Base-by-base conservation (phyloP, 208 protist genomes). In the Angomonas ambiguus region DNA sequence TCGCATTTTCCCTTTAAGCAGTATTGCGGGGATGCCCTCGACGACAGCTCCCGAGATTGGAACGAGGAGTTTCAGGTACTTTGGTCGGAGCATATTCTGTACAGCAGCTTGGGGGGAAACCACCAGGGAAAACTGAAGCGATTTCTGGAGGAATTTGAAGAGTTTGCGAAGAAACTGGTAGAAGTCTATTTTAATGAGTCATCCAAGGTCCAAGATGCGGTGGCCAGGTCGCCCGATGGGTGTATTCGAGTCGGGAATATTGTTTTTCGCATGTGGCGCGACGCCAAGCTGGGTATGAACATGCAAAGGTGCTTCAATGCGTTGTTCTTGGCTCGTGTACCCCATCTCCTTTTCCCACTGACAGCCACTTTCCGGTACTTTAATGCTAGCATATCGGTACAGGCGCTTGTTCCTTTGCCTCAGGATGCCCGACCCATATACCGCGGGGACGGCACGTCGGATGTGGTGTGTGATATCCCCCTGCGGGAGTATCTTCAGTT, bases 351-450 rank as follows among this genome's bases (percentile, higher is more conserved):
- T 24, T 65, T 80, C 11, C 85, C 85, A 5, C 77, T 91, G 24
- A 79, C 72, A 20, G 81, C 79, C 48, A 83, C 82, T 20, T 80
- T 87, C 64, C 78, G 77, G 51, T 83, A 66, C 62, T 74, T 82
- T 27, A 64, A 75, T 42, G 69, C 82, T 22, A 72, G 76, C 33
- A 67, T 91, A 18, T 73, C 80, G 22, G 81, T 82, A 4, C 71
- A 80, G 49, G 79, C 81, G 20, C 65, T 78, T 34, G 42, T 87
- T 1, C 73, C 85, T 0, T 59, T 91, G 41, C 69, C 71, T n/a
- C 51, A 41, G 18, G 65, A 31, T 8, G 59, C 71, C n/a, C 41
- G 63, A 16, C 71, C 75, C 0, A 53, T 65, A 48, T 79, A 83
- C 48, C 55, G 69, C 10, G 84, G 84, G 22, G 76, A 69, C 35